Evolutionary conservation across 257 asterid genomes (phyloP), one percentile per base, ranked within the genome.

Genomic region (Salvia splendens): DNA sequence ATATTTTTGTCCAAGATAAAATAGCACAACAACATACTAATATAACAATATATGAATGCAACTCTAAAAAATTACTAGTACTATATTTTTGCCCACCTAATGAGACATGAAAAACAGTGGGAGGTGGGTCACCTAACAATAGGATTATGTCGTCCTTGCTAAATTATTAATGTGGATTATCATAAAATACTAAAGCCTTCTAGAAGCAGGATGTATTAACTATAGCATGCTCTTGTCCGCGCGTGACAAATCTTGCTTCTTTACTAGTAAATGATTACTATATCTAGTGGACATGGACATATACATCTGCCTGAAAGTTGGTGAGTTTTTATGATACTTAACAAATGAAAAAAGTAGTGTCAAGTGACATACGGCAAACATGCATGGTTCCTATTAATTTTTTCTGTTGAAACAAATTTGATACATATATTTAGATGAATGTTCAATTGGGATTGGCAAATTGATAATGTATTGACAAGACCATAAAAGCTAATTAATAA

Each of bases 41-140:
- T 3, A 11, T 12, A 24, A 24, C 30, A 0, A 55, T 30, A 24
- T 6, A 28, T 12, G 10, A 4, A 12, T 45, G 12, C n/a, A 45
- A 4, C 35, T 17, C 58, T 15, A 17, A 50, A 41, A 42, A 10
- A 24, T 24, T 24, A 52, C 36, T 4, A 14, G 30, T 16, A 24
- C 30, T 24, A 24, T 56, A 15, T 24, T 15, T 59, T 36, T 56
- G 53, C 17, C 68, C 65, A 54, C 62, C 67, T 48, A 66, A 65
- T 45, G 59, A 48, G 59, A 67, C 47, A 42, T 64, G 61, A 50
- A 49, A 8, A 53, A 56, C 59, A 40, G 61, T 75, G 76, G 69
- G 28, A 38, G 61, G 70, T 76, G 60, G 80, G 76, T 76, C 70
- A 70, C 70, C 76, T 70, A 76, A 50, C 72, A 49, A 65, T 50